Evolutionary conservation across 148 eudicot species (phyloP), one percentile per base, ranked within the genome.

Genomic region (Camellia lanceoleosa): DNA sequence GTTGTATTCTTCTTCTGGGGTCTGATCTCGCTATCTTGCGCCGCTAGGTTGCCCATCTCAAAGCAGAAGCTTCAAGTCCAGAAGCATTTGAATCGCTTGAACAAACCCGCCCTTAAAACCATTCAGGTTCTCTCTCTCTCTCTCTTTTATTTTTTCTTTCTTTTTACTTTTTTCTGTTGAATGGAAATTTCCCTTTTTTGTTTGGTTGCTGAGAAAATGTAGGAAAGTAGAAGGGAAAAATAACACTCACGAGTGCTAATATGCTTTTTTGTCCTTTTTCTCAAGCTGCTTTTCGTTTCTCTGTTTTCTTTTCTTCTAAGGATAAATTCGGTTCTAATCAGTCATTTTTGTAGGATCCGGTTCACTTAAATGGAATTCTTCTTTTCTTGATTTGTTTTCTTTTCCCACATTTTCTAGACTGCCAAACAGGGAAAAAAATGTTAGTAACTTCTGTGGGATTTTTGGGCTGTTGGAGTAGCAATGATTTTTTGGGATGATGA

Each of bases 11-110:
- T 83, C 56, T 19, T 90, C 41, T 82, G 71, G 75, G 67, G 83
- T 61, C 63, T 86, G 71, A 55, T 83, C 44, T 82, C 87, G 14
- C 80, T 81, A 51, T 83, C 87, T 38, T 87, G 76, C 73, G 90
- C 91, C 72, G 87, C 81, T 42, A 84, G 91, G 84, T 65, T 83
- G n/a, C 69, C 87, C 13, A 54, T 78, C 68, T 83, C 89, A 4
- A 88, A 85, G 73, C 94, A 93, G 87, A 90, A 87, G 87, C 86
- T 95, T 20, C 84, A 89, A 78, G 90, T 95, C 38, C 83, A 85
- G 56, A 95, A 89, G 83, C 98, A 93, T 85, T 88, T 95, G 81
- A 89, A 89, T 30, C 93, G 98, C 47, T 65, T 95, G 78, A 95
- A 95, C 83, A 95, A 95, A 44, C 89, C 89, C 38, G 82, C 98